A percentile compares a stretch with the other conserved stretches of the same genome.
phyloP scores from a whole-genome alignment of 352 stramenopile genomes.

The Phytophthora capsici region DNA sequence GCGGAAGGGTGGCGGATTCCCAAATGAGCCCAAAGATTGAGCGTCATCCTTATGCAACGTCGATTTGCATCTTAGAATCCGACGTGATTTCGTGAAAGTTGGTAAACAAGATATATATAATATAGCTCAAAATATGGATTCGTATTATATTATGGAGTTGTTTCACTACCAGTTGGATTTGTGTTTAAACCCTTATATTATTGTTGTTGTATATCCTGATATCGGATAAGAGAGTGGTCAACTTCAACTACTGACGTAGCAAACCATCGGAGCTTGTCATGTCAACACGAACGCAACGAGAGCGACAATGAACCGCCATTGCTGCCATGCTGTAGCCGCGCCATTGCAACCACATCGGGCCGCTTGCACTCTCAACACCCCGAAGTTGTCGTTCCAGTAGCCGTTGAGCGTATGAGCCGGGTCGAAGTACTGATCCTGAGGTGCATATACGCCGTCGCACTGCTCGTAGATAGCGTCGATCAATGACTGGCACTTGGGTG shows the following conservation, averaged over 20 bases:
- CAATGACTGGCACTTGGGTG: constrained; percentile 75
- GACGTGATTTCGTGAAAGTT: constrained; percentile 10
- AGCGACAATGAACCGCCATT: neutral
- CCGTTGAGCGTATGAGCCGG: constrained; percentile 56
- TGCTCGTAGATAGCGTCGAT: constrained; percentile 72
- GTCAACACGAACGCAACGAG: constrained; percentile 9
- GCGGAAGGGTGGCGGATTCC: neutral
- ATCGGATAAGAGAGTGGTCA: constrained; percentile 4
- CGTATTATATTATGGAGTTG: too few relatives aligned
- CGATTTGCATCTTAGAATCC: neutral
- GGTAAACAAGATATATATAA: too few relatives aligned
- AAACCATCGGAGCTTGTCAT: neutral
- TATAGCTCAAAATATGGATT: too few relatives aligned
- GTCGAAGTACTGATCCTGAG: constrained; percentile 71
- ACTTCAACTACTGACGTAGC: constrained; percentile 9
- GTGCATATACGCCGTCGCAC: constrained; percentile 67
- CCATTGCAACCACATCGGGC: constrained; percentile 65
- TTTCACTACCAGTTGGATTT: too few relatives aligned
- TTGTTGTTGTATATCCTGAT: neutral
- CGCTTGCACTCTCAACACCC: constrained; percentile 53
- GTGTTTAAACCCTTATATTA: neutral
- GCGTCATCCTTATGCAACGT: neutral
- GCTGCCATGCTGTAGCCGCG: neutral
- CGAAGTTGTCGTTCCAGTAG: constrained; percentile 73
- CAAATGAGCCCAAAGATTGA: constrained; percentile 23